These are phyloP conservation scores for Neurospora discreta DNA, from an alignment of 495 filamentous ascomycete species.

Conservation along the genomic window DNA sequence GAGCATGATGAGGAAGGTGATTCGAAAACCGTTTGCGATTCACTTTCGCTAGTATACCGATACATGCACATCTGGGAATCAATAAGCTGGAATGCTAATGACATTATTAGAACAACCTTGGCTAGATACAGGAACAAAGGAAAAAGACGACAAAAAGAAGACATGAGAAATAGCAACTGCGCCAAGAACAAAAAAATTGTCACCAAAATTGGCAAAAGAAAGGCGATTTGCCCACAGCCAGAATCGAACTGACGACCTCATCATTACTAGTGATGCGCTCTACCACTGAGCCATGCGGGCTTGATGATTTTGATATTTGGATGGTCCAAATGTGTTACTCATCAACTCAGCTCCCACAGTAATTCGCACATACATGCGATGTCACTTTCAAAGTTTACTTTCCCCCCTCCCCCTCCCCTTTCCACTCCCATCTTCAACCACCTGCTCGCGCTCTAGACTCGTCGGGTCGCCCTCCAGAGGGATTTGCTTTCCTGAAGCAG, in stretches of 20 bases:
- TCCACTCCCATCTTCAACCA: background rate
- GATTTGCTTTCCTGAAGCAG: background rate
- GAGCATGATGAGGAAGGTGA: background rate
- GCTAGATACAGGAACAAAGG: background rate
- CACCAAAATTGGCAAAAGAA: background rate
- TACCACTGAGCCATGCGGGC: background rate
- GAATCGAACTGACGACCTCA: background rate
- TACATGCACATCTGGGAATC: no score
- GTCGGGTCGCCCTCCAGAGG: background rate
- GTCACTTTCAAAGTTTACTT: background rate
- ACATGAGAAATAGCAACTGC: background rate
- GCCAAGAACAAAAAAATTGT: background rate
- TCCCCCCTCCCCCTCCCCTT: background rate
- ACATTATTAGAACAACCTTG: background rate
- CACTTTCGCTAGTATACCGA: no score
- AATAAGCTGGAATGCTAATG: background rate
- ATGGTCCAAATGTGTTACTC: accelerated
- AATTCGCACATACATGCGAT: background rate
- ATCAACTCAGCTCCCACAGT: background rate
- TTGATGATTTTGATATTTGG: background rate
- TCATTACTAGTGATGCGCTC: background rate
- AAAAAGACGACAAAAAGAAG: background rate
- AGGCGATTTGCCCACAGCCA: background rate
- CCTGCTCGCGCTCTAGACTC: background rate
- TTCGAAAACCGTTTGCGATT: no score